These are phyloP conservation scores for Catunica adiposa DNA, from an alignment of 2,329 filamentous ascomycete genomes.

Conservation along the genomic window DNA sequence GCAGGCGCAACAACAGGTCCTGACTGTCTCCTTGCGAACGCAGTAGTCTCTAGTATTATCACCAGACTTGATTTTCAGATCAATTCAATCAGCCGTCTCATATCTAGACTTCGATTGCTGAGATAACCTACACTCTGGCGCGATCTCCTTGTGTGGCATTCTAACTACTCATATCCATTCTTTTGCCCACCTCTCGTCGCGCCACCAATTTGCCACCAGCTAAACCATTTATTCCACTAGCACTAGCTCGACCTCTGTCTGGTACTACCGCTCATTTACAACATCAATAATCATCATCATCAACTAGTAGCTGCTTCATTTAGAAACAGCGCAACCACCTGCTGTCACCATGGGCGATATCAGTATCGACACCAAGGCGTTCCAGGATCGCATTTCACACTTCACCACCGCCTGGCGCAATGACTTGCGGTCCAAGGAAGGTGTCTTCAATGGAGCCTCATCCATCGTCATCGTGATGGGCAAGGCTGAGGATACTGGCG, in stretches of 20 bases:
- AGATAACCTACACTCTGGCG: neutral
- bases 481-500: conserved; percentile 76
- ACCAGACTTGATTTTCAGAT: neutral
- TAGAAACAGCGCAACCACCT: conserved; percentile 14
- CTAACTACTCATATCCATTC: neutral
- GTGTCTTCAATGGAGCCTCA: conserved; percentile 67
- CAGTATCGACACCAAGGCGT: conserved; percentile 83
- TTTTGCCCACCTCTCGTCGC: neutral
- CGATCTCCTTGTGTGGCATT: neutral
- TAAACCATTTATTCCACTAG: neutral
- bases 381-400: conserved; percentile 81
- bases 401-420: conserved; percentile 89
- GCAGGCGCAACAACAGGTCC: neutral
- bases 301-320: neutral
- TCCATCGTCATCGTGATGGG: conserved; percentile 86
- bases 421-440: conserved; percentile 77
- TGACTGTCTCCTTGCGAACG: too few species aligned
- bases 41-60: neutral
- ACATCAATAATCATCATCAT: neutral
- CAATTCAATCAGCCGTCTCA: neutral
- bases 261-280: neutral
- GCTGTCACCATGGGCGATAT: conserved; percentile 54
- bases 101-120: neutral
- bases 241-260: neutral
- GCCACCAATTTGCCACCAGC: neutral